Percentiles rank a stretch among this genome's conserved stretches.
These are phyloP conservation scores for Dictyostelium purpureum DNA, from an alignment of 78 protist species.

Conservation along the genomic window DNA sequence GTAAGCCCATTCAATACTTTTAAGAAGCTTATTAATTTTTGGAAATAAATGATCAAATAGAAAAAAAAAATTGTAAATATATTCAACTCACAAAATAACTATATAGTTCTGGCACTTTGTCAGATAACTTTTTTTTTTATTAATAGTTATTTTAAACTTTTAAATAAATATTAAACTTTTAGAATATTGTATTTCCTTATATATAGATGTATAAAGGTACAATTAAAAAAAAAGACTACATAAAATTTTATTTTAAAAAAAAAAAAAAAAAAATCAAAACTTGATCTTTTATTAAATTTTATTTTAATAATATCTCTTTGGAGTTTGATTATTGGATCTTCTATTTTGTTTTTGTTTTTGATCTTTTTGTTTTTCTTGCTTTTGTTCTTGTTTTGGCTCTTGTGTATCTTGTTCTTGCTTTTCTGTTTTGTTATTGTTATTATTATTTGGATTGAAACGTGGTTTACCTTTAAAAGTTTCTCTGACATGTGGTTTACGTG, in stretches of 20 bases:
- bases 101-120: neutral
- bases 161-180: no score
- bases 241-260: no score
- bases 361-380: neutral
- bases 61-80: no score
- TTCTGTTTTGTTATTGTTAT: neutral
- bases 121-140: neutral
- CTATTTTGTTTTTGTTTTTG: neutral
- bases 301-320: neutral
- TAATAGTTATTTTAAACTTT: no score
- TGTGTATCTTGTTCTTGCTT: neutral
- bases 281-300: no score
- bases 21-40: neutral
- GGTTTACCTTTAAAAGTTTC: neutral
- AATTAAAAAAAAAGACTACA: no score
- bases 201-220: no score
- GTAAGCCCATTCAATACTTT: neutral
- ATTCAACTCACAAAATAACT: no score
- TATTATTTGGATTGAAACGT: neutral
- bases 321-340: neutral
- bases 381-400: neutral
- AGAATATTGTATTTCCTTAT: no score
- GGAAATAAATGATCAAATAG: neutral
- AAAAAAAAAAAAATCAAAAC: no score
- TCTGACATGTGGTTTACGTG: neutral